Evolutionary conservation across 1,284 basidiomycete genomes (phyloP).

Genomic region (Malassezia globosa): DNA sequence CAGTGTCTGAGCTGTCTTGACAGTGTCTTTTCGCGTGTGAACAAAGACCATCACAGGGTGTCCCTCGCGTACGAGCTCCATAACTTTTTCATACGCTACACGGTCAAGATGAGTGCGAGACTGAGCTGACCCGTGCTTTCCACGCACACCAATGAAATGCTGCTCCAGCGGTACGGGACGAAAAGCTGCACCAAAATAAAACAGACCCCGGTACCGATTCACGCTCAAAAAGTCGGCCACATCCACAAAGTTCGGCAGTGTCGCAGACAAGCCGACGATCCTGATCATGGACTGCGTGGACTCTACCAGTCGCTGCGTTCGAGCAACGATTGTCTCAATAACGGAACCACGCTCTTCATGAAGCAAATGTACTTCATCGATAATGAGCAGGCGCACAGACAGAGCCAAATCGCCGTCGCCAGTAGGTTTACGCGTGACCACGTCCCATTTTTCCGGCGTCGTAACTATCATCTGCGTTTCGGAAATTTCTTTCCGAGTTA

Average conservation of each 20-base stretch:
- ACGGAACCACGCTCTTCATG: conserved; percentile 97
- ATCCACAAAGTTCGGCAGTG: conserved; percentile 91
- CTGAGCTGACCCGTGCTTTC: conserved; percentile 66
- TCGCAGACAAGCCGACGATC: conserved; percentile 97
- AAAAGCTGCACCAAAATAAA: conserved; percentile 97
- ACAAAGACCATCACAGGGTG: conserved; percentile 99
- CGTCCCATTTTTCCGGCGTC: conserved; percentile 99
- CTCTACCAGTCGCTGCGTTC: conserved; percentile 86
- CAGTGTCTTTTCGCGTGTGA: conserved; percentile 94
- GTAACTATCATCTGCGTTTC: conserved; percentile 98
- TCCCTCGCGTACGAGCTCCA: conserved; percentile 34
- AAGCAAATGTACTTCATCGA: conserved; percentile 93
- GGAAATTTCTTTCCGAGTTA: conserved; percentile 84
- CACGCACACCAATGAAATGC: conserved; percentile 88
- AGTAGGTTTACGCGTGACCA: conserved; percentile 91
- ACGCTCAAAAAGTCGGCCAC: conserved; percentile 92
- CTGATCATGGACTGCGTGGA: conserved; percentile 92
- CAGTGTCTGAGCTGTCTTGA: conserved; percentile 71
- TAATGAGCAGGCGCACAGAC: conserved; percentile 84
- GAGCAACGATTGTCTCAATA: conserved; percentile 94
- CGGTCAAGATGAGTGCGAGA: conserved; percentile 79
- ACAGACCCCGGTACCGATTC: conserved; percentile 77
- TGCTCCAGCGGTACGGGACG: conserved; percentile 92
- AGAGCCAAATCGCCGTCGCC: conserved; percentile 83
- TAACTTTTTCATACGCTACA: conserved; percentile 72